Conservation (phyloP, 1,284 basidiomycete species). For the Cutaneotrichosporon cutaneum region DNA sequence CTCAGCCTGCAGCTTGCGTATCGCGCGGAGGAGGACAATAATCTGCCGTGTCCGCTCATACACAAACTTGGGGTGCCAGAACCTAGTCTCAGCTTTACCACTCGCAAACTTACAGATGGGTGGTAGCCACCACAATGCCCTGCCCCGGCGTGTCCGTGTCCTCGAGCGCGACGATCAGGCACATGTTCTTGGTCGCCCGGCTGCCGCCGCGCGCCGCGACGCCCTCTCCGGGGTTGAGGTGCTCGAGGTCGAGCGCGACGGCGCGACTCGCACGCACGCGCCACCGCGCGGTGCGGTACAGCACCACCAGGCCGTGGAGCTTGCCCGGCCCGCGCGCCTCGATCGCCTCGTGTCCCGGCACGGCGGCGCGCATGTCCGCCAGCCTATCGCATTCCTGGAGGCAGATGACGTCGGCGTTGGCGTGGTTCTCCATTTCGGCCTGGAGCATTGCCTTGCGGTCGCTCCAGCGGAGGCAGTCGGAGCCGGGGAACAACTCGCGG, state of each 20-base stretch:
- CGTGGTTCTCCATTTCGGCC: constrained; percentile 65
- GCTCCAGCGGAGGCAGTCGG: constrained; percentile 69
- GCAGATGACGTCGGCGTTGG: constrained; percentile 69
- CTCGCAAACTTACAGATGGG: constrained; percentile 54
- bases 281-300: constrained; percentile 63
- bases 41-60: constrained; percentile 79
- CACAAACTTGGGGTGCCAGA: constrained; percentile 90
- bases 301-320: constrained; percentile 78
- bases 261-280: constrained; percentile 48
- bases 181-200: constrained; percentile 80
- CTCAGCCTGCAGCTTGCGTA: constrained; percentile 61
- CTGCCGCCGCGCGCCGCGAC: constrained; percentile 58
- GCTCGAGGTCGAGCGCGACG: constrained; percentile 21
- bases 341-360: constrained; percentile 54
- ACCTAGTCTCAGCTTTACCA: constrained; percentile 47
- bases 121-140: constrained; percentile 66
- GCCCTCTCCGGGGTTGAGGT: constrained; percentile 9
- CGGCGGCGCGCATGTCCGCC: constrained; percentile 64
- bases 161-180: constrained; percentile 67
- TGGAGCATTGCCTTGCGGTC: constrained; percentile 73
- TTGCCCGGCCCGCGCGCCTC: constrained; percentile 69
- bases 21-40: constrained; percentile 64
- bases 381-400: constrained; percentile 66
- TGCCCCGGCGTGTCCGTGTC: constrained; percentile 47
- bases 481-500: constrained; percentile 75